A percentile compares a stretch with the other conserved stretches of the same genome.
Conservation (phyloP, 169 alveolate genomes). For the Blepharisma undulans region DNA sequence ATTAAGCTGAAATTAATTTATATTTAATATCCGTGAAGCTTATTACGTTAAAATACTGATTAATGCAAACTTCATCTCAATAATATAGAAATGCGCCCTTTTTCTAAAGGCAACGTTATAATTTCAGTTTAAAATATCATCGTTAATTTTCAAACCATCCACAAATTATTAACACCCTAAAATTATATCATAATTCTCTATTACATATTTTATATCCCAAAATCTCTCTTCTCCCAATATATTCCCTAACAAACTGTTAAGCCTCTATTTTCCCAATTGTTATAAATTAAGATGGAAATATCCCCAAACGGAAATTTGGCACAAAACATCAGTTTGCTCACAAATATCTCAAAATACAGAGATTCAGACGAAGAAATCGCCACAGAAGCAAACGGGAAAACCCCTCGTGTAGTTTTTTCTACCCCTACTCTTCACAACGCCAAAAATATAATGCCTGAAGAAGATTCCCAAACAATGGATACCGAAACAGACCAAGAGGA, state of each 20-base stretch:
- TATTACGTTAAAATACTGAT: not conserved
- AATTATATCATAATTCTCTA: not conserved
- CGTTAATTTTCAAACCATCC: not conserved
- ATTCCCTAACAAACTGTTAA: not conserved
- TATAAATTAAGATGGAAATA: not conserved
- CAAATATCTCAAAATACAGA: not conserved
- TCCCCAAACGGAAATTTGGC: not conserved
- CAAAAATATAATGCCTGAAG: not conserved
- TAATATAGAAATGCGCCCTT: not conserved
- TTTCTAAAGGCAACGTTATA: not conserved
- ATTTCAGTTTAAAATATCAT: not conserved
- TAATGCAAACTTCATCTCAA: not conserved
- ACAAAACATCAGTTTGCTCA: not conserved
- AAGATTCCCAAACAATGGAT: slow-evolving; percentile 9
- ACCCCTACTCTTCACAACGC: not conserved
- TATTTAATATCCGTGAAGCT: not conserved
- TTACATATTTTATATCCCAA: not conserved
- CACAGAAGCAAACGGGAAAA: not conserved
- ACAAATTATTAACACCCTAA: not conserved
- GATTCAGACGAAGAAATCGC: not conserved
- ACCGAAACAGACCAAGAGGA: not conserved
- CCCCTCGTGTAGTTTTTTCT: not conserved
- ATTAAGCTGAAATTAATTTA: not conserved
- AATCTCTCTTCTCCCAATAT: not conserved
- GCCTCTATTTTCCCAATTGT: not conserved